Evolutionary conservation across 768 basidiomycete species (phyloP).

Genomic region (Leccinum obscurum): DNA sequence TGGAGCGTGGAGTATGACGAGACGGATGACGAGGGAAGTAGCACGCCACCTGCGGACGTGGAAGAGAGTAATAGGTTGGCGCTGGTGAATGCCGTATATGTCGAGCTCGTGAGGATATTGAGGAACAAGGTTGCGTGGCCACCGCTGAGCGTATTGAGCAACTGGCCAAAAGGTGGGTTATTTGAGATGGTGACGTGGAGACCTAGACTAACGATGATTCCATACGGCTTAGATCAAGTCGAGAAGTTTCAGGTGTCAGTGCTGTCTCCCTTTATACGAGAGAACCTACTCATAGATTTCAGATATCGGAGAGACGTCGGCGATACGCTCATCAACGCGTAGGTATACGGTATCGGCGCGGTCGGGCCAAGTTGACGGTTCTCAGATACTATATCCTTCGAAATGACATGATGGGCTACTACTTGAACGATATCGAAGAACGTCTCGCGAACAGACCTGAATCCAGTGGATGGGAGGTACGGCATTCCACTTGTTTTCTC

Average conservation of each 20-base stretch:
- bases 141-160: slow-evolving; percentile 36
- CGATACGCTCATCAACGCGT: slow-evolving; percentile 89
- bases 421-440: slow-evolving; percentile 60
- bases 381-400: slow-evolving; percentile 84
- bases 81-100: slow-evolving; percentile 75
- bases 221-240: slow-evolving; percentile 56
- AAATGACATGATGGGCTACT: slow-evolving; percentile 75
- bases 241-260: slow-evolving; percentile 80
- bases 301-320: slow-evolving; percentile 86
- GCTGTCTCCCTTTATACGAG: not conserved
- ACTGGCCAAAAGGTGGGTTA: slow-evolving; percentile 70
- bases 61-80: slow-evolving; percentile 43
- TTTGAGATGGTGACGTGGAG: not conserved
- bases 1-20: slow-evolving; percentile 65
- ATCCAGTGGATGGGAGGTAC: slow-evolving; percentile 73
- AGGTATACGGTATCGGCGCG: slow-evolving; percentile 28
- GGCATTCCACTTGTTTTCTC: slow-evolving; percentile 1
- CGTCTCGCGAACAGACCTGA: slow-evolving; percentile 48
- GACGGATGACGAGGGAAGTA: slow-evolving; percentile 32
- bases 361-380: slow-evolving; percentile 10
- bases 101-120: slow-evolving; percentile 70
- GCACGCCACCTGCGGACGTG: slow-evolving; percentile 17
- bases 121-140: slow-evolving; percentile 80
- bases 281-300: slow-evolving; percentile 9
- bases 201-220: slow-evolving; percentile 10